Percentiles rank a stretch among this genome's conserved stretches.
phyloP scores from a whole-genome alignment of 495 filamentous ascomycete species.

The Annulohypoxylon maeteangense region DNA sequence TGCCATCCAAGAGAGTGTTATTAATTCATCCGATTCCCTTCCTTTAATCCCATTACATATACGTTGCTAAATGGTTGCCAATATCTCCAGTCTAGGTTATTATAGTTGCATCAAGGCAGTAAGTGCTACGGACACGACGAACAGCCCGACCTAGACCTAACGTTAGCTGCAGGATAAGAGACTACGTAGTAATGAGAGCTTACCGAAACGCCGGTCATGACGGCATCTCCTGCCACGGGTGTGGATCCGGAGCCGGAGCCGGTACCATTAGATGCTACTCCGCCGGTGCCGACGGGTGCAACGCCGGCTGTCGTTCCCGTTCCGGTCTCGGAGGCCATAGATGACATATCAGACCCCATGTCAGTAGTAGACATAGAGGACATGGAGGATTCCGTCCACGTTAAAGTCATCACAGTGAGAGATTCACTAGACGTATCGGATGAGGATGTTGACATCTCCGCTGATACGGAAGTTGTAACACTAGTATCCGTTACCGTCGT shows the following conservation, averaged over 20 bases:
- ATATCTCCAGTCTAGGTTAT: not conserved
- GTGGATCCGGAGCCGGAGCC: conserved; percentile 1
- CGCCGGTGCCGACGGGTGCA: conserved; percentile 30
- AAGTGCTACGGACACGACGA: conserved; percentile 31
- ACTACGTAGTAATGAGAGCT: not conserved
- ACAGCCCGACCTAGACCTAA: conserved; percentile 28
- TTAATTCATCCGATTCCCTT: not conserved
- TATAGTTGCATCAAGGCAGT: conserved; percentile 36
- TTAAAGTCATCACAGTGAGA: conserved; percentile 15
- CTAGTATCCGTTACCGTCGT: conserved; percentile 7
- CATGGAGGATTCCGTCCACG: conserved; percentile 18
- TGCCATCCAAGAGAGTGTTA: not conserved
- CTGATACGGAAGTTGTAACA: not conserved
- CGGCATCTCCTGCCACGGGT: conserved; percentile 20
- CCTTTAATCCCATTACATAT: not conserved
- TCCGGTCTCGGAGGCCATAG: conserved; percentile 17
- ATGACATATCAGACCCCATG: conserved; percentile 6
- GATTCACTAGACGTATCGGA: not conserved
- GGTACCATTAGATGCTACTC: conserved; percentile 26
- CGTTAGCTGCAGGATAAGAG: conserved; percentile 19
- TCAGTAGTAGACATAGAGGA: conserved; percentile 15
- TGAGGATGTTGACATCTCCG: not conserved
- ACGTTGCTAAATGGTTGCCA: not conserved
- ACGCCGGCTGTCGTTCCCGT: conserved; percentile 15
- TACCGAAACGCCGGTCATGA: conserved; percentile 35